Conservation (phyloP, 2,329 filamentous ascomycete genomes). For the Fusarium citri region DNA sequence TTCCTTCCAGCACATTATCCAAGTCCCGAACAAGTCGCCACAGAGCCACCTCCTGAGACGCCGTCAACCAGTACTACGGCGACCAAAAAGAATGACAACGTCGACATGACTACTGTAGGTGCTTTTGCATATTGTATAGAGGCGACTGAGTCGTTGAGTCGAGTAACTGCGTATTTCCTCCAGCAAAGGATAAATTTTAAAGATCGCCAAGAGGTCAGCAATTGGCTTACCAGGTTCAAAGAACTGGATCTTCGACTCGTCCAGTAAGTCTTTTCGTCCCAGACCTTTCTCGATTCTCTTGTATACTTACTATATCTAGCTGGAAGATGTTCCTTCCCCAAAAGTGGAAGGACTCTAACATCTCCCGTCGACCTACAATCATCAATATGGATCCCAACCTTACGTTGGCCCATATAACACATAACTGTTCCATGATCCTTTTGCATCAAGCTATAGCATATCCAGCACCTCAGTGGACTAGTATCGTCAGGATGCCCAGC, state of each 20-base stretch:
- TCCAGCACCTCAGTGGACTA: slow-evolving; percentile 48
- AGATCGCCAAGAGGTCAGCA: slow-evolving; percentile 54
- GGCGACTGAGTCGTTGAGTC: slow-evolving; percentile 59
- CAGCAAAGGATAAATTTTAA: slow-evolving; percentile 56
- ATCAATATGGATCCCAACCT: slow-evolving; percentile 61
- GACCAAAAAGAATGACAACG: slow-evolving; percentile 6
- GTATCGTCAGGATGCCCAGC: slow-evolving; percentile 52
- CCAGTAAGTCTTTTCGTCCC: slow-evolving; percentile 46
- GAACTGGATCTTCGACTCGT: slow-evolving; percentile 60
- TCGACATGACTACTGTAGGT: slow-evolving; percentile 55
- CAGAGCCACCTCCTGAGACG: slow-evolving; percentile 24
- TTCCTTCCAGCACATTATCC: slow-evolving; percentile 52
- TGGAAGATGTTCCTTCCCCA: slow-evolving; percentile 51
- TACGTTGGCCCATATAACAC: slow-evolving; percentile 61
- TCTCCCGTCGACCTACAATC: slow-evolving; percentile 41
- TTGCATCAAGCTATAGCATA: slow-evolving; percentile 62
- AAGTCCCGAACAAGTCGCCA: slow-evolving; percentile 36
- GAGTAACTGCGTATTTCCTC: slow-evolving; percentile 58
- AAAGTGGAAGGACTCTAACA: slow-evolving; percentile 52
- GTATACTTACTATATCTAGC: background rate
- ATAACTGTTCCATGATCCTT: slow-evolving; percentile 62
- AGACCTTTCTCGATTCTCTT: rapidly evolving
- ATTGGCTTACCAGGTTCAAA: slow-evolving; percentile 60
- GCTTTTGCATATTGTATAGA: slow-evolving; percentile 61
- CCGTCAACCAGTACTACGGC: background rate